phyloP scores from a whole-genome alignment of 331 rosid species.

The Malus hybrid region DNA sequence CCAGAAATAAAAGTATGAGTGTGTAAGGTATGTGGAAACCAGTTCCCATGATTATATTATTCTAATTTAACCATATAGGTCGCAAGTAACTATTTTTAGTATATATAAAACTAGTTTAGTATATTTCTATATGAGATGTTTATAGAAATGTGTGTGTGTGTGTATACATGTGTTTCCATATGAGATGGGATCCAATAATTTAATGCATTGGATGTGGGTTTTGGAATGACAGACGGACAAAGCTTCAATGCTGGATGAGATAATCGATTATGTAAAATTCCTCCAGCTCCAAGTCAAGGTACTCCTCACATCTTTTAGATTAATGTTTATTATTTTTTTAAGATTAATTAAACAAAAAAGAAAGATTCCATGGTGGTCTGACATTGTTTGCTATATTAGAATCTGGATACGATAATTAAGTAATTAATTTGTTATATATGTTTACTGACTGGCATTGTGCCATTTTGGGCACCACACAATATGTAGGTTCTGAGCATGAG shows the following conservation, averaged over 20 bases:
- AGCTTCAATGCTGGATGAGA: conserved; percentile 99
- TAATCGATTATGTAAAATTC: conserved; percentile 90
- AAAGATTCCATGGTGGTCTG: conserved; percentile 15
- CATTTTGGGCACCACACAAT: background rate
- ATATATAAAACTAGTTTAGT: background rate
- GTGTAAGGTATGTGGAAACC: too few relatives aligned
- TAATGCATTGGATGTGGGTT: conserved; percentile 1
- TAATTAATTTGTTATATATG: background rate
- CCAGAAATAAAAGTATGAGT: too few relatives aligned
- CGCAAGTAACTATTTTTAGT: background rate
- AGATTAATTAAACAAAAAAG: conserved; percentile 5
- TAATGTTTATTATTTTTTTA: too few relatives aligned
- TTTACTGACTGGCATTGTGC: background rate
- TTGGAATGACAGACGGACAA: conserved; percentile 85
- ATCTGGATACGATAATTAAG: background rate
- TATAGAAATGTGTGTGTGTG: background rate
- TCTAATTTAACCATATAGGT: background rate
- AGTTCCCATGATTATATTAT: too few relatives aligned
- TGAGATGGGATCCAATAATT: background rate
- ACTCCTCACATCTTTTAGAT: background rate
- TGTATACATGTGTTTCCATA: background rate
- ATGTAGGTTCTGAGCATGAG: conserved; percentile 91
- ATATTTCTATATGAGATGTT: background rate
- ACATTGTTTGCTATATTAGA: conserved; percentile 11
- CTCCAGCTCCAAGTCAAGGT: conserved; percentile 99